These are phyloP conservation scores for Penicillium roqueforti DNA, from an alignment of 495 filamentous ascomycete species.

Conservation along the genomic window DNA sequence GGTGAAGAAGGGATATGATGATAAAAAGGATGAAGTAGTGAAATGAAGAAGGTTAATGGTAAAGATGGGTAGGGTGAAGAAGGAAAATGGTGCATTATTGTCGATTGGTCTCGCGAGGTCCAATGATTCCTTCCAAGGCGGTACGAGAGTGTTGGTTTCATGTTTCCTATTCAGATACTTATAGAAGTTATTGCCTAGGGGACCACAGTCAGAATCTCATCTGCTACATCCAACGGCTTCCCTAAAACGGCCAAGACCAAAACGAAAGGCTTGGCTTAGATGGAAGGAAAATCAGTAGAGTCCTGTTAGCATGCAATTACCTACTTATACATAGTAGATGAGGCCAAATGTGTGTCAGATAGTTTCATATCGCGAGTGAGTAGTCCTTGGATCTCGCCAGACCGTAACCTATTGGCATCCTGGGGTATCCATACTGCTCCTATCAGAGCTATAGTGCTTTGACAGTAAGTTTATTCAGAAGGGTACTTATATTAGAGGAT, in stretches of 20 bases:
- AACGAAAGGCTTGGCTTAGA: too few species aligned
- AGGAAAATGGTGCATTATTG: neutral
- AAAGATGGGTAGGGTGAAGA: too few species aligned
- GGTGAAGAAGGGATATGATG: neutral
- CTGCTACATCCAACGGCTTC: neutral
- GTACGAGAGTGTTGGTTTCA: neutral
- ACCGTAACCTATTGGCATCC: neutral
- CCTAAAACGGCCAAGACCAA: neutral
- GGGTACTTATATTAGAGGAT: too few species aligned
- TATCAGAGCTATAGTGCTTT: too few species aligned
- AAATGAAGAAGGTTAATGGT: too few species aligned
- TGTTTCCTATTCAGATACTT: neutral
- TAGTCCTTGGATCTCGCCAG: neutral
- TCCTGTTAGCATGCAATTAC: neutral
- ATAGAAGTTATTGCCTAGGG: neutral
- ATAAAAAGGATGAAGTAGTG: neutral
- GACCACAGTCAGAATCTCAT: neutral
- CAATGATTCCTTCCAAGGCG: neutral
- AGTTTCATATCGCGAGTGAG: neutral
- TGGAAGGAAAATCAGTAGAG: neutral
- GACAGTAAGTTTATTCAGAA: too few species aligned
- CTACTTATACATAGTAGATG: neutral
- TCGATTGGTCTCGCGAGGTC: neutral
- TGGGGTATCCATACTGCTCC: neutral
- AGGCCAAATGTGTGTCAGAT: neutral